Conservation (phyloP, 2,329 filamentous ascomycete genomes). For the Tolypocladium cylindrosporum region DNA sequence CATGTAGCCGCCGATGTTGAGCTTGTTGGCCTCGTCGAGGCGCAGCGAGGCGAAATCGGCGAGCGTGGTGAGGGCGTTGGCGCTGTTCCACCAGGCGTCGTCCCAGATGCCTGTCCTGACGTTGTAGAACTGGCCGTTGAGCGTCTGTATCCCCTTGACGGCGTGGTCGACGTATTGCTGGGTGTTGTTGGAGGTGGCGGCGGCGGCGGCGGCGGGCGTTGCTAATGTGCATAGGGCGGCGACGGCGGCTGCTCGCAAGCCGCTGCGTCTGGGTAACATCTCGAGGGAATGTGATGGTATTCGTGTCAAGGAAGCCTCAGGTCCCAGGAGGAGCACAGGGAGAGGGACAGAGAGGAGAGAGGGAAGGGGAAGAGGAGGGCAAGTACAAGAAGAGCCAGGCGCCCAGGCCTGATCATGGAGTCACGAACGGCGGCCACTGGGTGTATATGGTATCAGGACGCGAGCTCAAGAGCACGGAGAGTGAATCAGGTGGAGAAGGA, state of each 20-base stretch:
- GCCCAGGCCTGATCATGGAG: not conserved
- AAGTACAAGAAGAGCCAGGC: not conserved
- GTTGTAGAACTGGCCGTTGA: conserved; percentile 53
- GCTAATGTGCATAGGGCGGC: conserved; percentile 10
- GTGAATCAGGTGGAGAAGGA: not conserved
- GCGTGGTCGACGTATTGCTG: conserved; percentile 22
- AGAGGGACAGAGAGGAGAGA: not conserved
- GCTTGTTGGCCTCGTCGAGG: conserved; percentile 19
- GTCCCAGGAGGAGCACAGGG: not conserved
- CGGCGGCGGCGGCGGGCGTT: not conserved
- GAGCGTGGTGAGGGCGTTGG: conserved; percentile 54
- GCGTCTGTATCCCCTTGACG: conserved; percentile 23
- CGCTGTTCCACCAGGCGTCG: conserved; percentile 64
- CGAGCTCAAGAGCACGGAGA: not conserved
- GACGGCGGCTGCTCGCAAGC: conserved; percentile 12
- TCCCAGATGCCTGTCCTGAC: conserved; percentile 50
- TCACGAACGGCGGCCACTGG: not conserved
- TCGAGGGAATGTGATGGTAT: not conserved
- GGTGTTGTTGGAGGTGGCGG: conserved; percentile 1
- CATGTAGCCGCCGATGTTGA: conserved; percentile 30
- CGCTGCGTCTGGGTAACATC: not conserved
- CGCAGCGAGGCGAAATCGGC: conserved; percentile 39
- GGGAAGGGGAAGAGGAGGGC: not conserved
- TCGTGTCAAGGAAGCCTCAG: not conserved
- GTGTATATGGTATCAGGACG: not conserved